Evolutionary conservation across 2,329 filamentous ascomycete species (phyloP), one percentile per base, ranked within the genome.

Genomic region (Berkeleyomyces rouxiae): DNA sequence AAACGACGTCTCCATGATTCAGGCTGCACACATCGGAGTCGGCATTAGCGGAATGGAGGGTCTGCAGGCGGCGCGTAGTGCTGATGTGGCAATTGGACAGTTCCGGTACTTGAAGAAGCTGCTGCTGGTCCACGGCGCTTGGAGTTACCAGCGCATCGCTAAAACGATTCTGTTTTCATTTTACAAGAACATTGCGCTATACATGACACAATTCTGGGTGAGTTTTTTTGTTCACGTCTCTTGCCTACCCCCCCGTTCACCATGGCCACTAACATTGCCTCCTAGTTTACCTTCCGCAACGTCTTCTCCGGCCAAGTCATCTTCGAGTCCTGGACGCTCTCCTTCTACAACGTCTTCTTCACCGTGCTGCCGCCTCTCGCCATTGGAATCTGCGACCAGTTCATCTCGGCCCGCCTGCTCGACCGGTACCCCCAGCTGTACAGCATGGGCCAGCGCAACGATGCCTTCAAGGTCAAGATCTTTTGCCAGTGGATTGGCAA

Each of bases 1-100:
- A 57, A 99, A 99, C 74, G 93, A 99, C 70, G 93, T 99, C n/a
- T 96, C 92, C 16, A 99, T 99, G 93, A 99, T 99, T 62, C 93
- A 99, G 76, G 93, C 93, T 9, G 93, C 93, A 10, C 93, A 99
- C 72, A 95, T 99, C 67, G 93, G 93, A 67, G 89, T 99, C 53
- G 93, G 93, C 74, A 99, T 99, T 73, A 96, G 90, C 70, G 93
- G 93, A 74, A 82, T 95, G 67, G 93, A 99, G 79, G 93, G 93
- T 79, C 83, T 99, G 0, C 93, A 99, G 75, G 93, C 93, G 57
- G 93, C 93, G 58, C 85, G 93, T 70, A 96, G 90, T 69, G 93
- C 93, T 64, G 93, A 99, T 75, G 90, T 99, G 57, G 86, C 91
- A 7, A 96, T 99, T 71, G 93, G 84, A 0, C 93, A 99, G 73